Base-by-base conservation (phyloP, 768 basidiomycete species). In the Leucosporidium scottii region DNA sequence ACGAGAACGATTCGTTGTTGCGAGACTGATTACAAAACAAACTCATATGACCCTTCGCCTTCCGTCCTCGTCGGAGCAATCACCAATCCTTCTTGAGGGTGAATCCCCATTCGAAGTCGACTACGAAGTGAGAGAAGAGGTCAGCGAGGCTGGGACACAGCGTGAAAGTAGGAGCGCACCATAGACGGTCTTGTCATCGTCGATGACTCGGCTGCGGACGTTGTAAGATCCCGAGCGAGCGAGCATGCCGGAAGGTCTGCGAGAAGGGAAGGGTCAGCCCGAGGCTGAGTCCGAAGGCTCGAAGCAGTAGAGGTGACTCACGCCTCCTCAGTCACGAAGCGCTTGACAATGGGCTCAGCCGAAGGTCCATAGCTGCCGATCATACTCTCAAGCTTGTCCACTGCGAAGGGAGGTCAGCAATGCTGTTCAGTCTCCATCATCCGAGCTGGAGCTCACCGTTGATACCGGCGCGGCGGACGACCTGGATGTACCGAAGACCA, bases 321-420 rank as follows among this genome's bases (percentile, higher is more conserved):
- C 57, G 79, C 80, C 65, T 81, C 80, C 66, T 88, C 88, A 1
- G 85, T 79, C 7, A 86, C 87, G 78, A 92, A 90, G 74, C 87
- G 83, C 79, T 91, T 91, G 72, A 75, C 79, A 75, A 93, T 88
- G 8, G 88, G 76, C 30, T 86, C 82, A n/a, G 86, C 81, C 64
- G 82, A 80, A 23, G 91, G 90, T 3, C 90, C 89, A 77, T 92
- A 96, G 4, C 91, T 93, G 23, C 94, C 94, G 27, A 97, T 83
- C 94, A 98, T 97, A 74, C 88, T 84, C 76, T 93, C 91, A 74
- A 90, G 77, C 78, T 88, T 94, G 79, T 94, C 94, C 74, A 94
- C 93, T 93, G 75, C 17, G 31, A n/a, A 27, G 17, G 18, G 17
- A 23, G 39, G 30, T 56, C n/a, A 23, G 34, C 30, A 20, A 44